Evolutionary conservation across 2,329 filamentous ascomycete genomes (phyloP).

Genomic region (Colletotrichum navitas): DNA sequence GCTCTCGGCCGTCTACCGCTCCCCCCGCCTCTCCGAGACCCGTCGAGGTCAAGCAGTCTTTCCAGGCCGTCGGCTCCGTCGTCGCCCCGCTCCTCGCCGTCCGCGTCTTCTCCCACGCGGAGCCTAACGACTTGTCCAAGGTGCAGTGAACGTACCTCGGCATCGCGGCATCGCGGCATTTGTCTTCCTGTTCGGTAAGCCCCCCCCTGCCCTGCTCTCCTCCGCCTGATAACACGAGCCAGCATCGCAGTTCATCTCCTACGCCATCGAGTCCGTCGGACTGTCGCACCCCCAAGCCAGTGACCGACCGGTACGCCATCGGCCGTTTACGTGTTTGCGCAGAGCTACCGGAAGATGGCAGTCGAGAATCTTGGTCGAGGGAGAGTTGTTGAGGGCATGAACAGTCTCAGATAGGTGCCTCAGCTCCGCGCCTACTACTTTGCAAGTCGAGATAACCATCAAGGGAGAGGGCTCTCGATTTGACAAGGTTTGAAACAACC

Average conservation of each 20-base stretch:
- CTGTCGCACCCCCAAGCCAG: conserved; percentile 45
- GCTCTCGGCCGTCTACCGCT: conserved; percentile 67
- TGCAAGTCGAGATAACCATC: neutral
- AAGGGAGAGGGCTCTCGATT: neutral
- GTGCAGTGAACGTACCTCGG: conserved; percentile 76
- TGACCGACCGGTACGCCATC: conserved; percentile 64
- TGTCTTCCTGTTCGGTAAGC: conserved; percentile 60
- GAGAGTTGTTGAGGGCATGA: neutral
- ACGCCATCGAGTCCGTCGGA: conserved; percentile 53
- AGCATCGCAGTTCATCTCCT: conserved; percentile 57
- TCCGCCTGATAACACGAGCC: neutral
- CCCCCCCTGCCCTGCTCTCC: neutral
- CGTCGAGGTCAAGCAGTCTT: conserved; percentile 68
- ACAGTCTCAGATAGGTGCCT: neutral
- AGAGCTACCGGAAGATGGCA: neutral
- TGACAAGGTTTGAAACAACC: neutral
- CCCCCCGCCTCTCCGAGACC: conserved; percentile 69
- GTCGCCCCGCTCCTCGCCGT: conserved; percentile 70
- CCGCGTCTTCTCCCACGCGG: conserved; percentile 69
- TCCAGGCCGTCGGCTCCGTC: conserved; percentile 70
- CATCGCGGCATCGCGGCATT: conserved; percentile 72
- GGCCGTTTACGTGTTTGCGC: conserved; percentile 58
- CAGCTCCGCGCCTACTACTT: neutral
- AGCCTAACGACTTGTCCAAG: conserved; percentile 63
- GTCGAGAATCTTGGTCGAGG: neutral